Conservation (phyloP, 75 land plant genomes). For the Isoetes taiwanensis region DNA sequence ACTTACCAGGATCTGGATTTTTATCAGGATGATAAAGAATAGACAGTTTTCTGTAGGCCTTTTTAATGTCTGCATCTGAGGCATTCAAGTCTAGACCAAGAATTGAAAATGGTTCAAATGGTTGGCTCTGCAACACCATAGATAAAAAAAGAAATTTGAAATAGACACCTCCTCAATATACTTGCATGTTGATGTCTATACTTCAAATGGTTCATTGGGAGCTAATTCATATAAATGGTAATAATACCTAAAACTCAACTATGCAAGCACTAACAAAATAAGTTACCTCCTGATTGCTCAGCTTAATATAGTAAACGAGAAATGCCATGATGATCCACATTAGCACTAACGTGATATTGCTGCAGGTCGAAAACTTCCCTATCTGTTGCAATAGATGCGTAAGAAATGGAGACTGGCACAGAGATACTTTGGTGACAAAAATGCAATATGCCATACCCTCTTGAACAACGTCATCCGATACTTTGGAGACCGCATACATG, state of each 20-base stretch:
- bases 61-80: slow-evolving; percentile 86
- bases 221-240: neutral
- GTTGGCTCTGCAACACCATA: slow-evolving; percentile 42
- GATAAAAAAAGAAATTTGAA: neutral
- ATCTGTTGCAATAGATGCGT: slow-evolving; percentile 37
- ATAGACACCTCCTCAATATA: too few species aligned
- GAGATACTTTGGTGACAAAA: neutral
- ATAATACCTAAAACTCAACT: neutral
- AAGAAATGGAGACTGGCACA: neutral
- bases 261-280: neutral
- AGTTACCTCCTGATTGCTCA: slow-evolving; percentile 69
- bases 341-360: slow-evolving; percentile 66
- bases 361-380: slow-evolving; percentile 68
- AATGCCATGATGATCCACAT: slow-evolving; percentile 76
- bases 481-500: slow-evolving; percentile 71
- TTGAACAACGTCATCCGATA: slow-evolving; percentile 59
- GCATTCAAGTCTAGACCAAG: slow-evolving; percentile 77
- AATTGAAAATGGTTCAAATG: slow-evolving; percentile 88
- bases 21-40: slow-evolving; percentile 95
- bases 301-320: slow-evolving; percentile 78
- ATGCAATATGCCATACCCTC: slow-evolving; percentile 34
- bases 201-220: too few species aligned
- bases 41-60: slow-evolving; percentile 86
- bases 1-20: slow-evolving; percentile 96
- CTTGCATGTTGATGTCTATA: too few species aligned